Conservation (phyloP, 2,329 filamentous ascomycete genomes). For the Alternaria longipes region DNA sequence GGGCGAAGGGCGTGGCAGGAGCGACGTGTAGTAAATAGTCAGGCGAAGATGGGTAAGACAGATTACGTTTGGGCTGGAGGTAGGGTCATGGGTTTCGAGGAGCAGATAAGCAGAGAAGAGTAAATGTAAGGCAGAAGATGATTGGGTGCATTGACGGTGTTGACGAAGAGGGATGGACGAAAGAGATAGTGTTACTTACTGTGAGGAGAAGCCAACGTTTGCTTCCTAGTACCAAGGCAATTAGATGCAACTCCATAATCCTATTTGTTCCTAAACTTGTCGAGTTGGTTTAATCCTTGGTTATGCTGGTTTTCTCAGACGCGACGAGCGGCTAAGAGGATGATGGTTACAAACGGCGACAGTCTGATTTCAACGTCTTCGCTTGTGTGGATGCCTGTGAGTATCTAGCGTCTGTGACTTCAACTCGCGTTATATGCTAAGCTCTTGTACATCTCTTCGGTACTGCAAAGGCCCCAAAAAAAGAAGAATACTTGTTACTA, state of each 20-base stretch:
- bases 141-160: not conserved
- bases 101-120: not conserved
- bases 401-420: too few relatives aligned
- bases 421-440: too few relatives aligned
- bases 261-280: not conserved
- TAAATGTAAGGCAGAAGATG: not conserved
- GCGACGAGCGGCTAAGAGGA: not conserved
- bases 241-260: not conserved
- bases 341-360: not conserved
- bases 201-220: not conserved
- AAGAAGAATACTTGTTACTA: too few relatives aligned
- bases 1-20: constrained; percentile 3
- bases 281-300: too few relatives aligned
- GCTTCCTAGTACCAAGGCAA: not conserved
- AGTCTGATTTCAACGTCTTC: not conserved
- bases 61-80: constrained; percentile 9
- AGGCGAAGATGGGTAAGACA: constrained; percentile 4
- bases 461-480: too few relatives aligned
- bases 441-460: too few relatives aligned
- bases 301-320: not conserved
- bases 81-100: not conserved
- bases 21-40: not conserved
- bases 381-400: too few relatives aligned
- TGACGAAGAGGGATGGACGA: not conserved
- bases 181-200: not conserved